Conservation (phyloP, 441 rosid species). For the Populus hybrid region DNA sequence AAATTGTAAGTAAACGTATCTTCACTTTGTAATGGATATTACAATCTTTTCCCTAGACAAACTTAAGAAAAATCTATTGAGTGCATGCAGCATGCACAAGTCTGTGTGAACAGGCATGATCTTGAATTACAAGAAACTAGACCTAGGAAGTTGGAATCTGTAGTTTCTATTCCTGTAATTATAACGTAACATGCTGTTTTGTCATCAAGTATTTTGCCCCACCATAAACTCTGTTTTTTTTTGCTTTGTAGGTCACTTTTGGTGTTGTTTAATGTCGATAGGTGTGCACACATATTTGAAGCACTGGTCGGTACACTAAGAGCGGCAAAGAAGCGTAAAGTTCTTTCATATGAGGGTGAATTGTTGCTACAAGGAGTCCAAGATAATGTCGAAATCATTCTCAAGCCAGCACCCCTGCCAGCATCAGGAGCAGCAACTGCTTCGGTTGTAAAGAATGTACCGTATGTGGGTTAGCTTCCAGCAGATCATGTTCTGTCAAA, state of each 20-base stretch:
- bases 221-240: neutral
- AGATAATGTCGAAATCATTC: conserved; percentile 73
- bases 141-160: neutral
- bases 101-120: neutral
- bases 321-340: conserved; percentile 85
- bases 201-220: neutral
- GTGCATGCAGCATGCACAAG: neutral
- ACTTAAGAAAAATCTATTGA: neutral
- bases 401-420: conserved; percentile 48
- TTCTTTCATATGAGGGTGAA: conserved; percentile 67
- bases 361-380: conserved; percentile 90
- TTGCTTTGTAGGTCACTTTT: conserved; percentile 64
- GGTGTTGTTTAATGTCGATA: conserved; percentile 82
- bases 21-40: neutral
- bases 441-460: neutral
- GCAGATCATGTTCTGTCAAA: neutral
- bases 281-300: conserved; percentile 87
- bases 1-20: neutral
- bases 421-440: conserved; percentile 15
- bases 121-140: neutral
- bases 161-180: neutral
- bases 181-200: neutral
- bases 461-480: neutral
- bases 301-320: conserved; percentile 88
- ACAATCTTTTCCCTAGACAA: neutral